These are phyloP conservation scores for Pulicaria dysenterica DNA, from an alignment of 129 eudicot species.

Conservation along the genomic window DNA sequence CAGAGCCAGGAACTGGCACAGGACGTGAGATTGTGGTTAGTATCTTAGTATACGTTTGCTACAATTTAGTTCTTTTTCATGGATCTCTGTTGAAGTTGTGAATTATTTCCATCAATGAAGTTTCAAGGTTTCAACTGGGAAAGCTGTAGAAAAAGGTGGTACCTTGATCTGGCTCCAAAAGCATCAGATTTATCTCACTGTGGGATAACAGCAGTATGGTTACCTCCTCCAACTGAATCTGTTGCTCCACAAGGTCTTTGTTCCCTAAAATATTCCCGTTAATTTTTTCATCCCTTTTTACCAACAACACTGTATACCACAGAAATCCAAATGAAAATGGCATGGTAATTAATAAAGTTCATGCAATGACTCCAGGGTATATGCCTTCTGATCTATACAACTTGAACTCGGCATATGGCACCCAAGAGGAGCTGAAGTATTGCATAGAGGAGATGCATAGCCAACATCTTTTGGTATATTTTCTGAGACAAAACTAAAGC, in stretches of 20 bases:
- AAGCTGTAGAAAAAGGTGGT: constrained; percentile 67
- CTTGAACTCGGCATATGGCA: constrained; percentile 65
- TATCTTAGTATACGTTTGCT: constrained; percentile 8
- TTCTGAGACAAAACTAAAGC: constrained; percentile 5
- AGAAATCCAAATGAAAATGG: not conserved
- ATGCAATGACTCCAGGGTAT: constrained; percentile 52
- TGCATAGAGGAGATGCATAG: constrained; percentile 69
- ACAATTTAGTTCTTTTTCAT: not conserved
- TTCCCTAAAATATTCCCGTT: not conserved
- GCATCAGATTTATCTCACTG: constrained; percentile 66
- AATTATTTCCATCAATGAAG: constrained; percentile 34
- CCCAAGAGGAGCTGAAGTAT: constrained; percentile 59
- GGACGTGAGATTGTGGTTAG: constrained; percentile 74
- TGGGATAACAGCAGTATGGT: constrained; percentile 74
- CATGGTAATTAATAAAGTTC: not conserved
- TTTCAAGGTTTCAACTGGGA: constrained; percentile 84
- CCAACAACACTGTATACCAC: not conserved
- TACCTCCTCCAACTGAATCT: constrained; percentile 76
- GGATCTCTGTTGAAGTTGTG: constrained; percentile 12
- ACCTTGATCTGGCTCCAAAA: constrained; percentile 63
- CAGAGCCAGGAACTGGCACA: constrained; percentile 75
- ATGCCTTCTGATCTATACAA: constrained; percentile 79
- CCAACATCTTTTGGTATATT: constrained; percentile 59
- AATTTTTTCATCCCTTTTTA: not conserved
- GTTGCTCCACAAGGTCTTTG: constrained; percentile 73